Base-by-base conservation (phyloP, 805 yeast genomes). In the Schwanniomyces vanrijiae region DNA sequence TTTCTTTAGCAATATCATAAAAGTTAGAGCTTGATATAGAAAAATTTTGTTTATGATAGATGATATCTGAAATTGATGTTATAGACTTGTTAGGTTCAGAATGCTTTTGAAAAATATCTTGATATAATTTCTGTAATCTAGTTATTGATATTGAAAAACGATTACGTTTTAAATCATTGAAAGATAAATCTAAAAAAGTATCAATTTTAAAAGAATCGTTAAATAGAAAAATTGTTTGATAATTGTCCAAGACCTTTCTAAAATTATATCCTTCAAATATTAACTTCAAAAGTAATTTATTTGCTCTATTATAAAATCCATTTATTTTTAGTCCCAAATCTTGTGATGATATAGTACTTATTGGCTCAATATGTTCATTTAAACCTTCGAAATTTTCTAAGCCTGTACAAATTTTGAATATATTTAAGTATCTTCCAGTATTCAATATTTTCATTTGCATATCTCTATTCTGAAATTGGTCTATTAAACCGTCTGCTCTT, bases 401-500 rank as follows among this genome's bases (percentile, higher is more conserved):
- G 0, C 84, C 86, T 9, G 68, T 64, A 56, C 88, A 83, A 47
- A 77, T 82, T 46, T 81, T 76, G 38, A 87, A 73, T 2, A 92
- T 84, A 56, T 89, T 88, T 46, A 90, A 68, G 55, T 84, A 84
- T 64, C 90, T 91, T 1, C 99, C 99, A 0, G 97, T 88, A 43
- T 83, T 71, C 20, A 92, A 68, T 0, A 92, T 76, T 62, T 86
- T 85, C 42, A 76, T 75, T 53, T 86, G 86, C 5, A 83, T 60
- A 2, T 74, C 78, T 21, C 69, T 71, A 33, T 73, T 65, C 5
- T 72, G 66, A 49, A 92, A 81, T 52, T 84, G 90, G 45, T 77
- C 75, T 4, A 92, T 82, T 31, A 90, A 58, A 0, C 92, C 95
- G 56, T 88, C 95, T 42, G 78, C 78, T 42, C 91, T 75, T 14